Base-by-base conservation (phyloP, 345 rosid species). In the Trapa incisa region DNA sequence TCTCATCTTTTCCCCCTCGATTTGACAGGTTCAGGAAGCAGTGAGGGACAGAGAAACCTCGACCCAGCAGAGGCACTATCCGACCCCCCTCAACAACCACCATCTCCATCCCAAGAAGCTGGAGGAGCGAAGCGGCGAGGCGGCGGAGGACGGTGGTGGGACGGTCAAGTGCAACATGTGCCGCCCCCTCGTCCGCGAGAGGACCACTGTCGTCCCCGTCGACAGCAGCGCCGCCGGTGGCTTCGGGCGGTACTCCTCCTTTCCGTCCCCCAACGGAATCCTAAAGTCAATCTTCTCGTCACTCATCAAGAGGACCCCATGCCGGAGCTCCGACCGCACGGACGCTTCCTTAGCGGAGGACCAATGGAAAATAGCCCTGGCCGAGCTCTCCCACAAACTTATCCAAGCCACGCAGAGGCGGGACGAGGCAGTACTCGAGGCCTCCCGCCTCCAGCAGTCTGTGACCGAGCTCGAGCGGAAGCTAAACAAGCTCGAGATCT, bases 381-480 rank as follows among this genome's bases (percentile, higher is more conserved):
- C 96, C 2, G 99, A 94, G 82, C 86, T 94, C 12, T 87, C 99
- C 0, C 87, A 91, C 66, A 91, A 89, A 82, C 84, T 89, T 48
- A 78, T 83, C 54, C 91, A 89, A 68, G 80, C 96, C 13, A 91
- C 96, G 5, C 83, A 88, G 71, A 89, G 81, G 80, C 80, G 88
- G 71, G 97, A 94, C 61, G 99, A 86, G 76, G 97, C 97, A 1
- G 57, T 89, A 14, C 76, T 73, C 32, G 96, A 94, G 79, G 89
- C 93, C 67, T 87, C 90, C 1, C 84, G 81, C 73, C 81, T 94
- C 41, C 91, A 89, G 66, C 48, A 81, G 15, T 85, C 99, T 62
- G 87, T 91, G 89, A 66, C 85, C 47, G 97, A 94, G 75, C 92
- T 94, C 29, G 99, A 94, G 81, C 87, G 84, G 75, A 94, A 94